Conservation (phyloP, 2,329 filamentous ascomycete genomes). For the Orbilia blumenaviensis region DNA sequence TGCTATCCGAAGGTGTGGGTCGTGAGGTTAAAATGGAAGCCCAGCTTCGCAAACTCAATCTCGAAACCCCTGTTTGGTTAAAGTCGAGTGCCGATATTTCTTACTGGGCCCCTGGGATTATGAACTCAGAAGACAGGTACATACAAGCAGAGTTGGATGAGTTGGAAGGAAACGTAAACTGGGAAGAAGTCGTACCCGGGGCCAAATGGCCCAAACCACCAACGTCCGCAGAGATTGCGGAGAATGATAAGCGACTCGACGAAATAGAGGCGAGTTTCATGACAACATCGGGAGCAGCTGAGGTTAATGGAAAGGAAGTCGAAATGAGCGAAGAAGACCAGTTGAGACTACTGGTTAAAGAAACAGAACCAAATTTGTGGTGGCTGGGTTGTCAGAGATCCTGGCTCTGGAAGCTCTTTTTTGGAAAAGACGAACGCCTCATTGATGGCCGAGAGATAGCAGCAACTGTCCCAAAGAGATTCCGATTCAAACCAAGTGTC, state of each 20-base stretch:
- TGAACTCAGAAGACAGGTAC: background rate
- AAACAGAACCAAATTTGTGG: background rate
- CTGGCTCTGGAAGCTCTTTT: conserved; percentile 34
- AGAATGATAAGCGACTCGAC: background rate
- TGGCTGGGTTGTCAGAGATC: conserved; percentile 3
- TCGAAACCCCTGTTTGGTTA: conserved; percentile 2
- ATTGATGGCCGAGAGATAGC: conserved; percentile 2
- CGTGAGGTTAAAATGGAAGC: background rate
- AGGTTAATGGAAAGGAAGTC: background rate
- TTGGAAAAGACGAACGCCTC: conserved; percentile 30
- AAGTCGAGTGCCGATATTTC: background rate
- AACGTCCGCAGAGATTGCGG: background rate
- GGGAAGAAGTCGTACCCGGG: background rate
- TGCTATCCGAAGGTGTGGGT: background rate
- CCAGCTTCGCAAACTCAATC: background rate
- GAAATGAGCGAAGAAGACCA: background rate
- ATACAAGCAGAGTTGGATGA: background rate
- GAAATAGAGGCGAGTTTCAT: background rate
- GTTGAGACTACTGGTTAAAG: background rate
- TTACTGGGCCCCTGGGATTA: background rate
- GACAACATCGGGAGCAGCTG: background rate
- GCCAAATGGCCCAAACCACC: background rate
- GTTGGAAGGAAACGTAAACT: background rate
- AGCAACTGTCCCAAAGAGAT: background rate
- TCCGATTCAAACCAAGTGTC: background rate